phyloP scores from a whole-genome alignment of 2,329 filamentous ascomycete genomes.

The Penicillium sp. region DNA sequence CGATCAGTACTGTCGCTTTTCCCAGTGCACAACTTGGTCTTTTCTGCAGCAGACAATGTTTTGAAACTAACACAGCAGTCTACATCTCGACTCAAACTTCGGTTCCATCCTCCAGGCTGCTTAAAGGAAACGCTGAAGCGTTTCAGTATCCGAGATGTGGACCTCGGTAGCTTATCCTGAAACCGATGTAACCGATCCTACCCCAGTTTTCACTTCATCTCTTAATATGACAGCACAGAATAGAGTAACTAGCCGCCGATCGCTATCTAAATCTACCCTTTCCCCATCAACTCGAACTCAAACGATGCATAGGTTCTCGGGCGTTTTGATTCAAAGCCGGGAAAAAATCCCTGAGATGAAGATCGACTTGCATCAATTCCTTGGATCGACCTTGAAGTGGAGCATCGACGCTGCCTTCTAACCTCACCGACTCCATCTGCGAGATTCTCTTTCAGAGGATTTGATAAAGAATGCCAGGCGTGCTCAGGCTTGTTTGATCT shows the following conservation, averaged over 20 bases:
- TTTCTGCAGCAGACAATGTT: too few relatives aligned
- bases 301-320: too few relatives aligned
- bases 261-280: too few relatives aligned
- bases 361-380: slow-evolving; percentile 4
- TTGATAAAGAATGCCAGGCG: slow-evolving; percentile 18
- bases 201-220: neutral
- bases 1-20: too few relatives aligned
- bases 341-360: too few relatives aligned
- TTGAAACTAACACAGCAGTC: neutral
- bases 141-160: slow-evolving; percentile 8
- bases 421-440: slow-evolving; percentile 18
- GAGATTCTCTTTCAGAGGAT: slow-evolving; percentile 12
- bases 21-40: too few relatives aligned
- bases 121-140: neutral
- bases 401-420: slow-evolving; percentile 11
- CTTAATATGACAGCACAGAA: neutral
- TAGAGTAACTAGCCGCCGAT: too few relatives aligned
- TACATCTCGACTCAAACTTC: too few relatives aligned
- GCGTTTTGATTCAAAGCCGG: too few relatives aligned
- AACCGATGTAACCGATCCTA: neutral
- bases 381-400: slow-evolving; percentile 17
- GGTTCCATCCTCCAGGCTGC: too few relatives aligned
- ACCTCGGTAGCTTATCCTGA: slow-evolving; percentile 35
- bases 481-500: slow-evolving; percentile 16
- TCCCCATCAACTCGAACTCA: too few relatives aligned